phyloP scores from a whole-genome alignment of 495 filamentous ascomycete species.

The Hypoxylon intermedium region DNA sequence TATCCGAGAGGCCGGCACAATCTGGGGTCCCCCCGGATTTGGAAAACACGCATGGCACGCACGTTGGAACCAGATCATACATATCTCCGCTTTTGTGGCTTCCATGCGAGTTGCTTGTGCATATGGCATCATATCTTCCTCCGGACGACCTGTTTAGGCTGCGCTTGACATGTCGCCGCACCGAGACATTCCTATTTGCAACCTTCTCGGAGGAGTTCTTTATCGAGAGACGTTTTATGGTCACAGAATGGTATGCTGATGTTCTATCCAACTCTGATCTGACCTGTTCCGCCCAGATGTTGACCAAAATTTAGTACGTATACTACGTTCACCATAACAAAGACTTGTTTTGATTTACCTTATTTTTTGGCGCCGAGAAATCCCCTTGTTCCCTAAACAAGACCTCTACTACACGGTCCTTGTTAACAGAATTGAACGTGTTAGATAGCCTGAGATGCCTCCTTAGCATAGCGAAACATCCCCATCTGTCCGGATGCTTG shows the following conservation, averaged over 20 bases:
- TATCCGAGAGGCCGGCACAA: conserved; percentile 2
- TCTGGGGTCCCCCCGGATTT: conserved; percentile 7
- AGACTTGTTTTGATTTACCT: no score
- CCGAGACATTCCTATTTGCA: conserved; percentile 47
- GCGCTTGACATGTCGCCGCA: conserved; percentile 46
- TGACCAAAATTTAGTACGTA: conserved; percentile 22
- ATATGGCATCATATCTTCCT: conserved; percentile 29
- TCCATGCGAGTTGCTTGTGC: conserved; percentile 35
- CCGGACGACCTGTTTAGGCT: conserved; percentile 38
- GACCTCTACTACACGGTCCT: no score
- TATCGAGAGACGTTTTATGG: conserved; percentile 52
- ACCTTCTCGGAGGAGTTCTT: conserved; percentile 53
- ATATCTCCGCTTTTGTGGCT: conserved; percentile 35
- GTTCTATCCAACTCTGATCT: background rate
- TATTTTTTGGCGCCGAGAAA: no score
- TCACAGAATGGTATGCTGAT: conserved; percentile 43
- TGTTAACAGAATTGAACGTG: no score
- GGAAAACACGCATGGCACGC: conserved; percentile 22
- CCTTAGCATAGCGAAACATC: conserved; percentile 39
- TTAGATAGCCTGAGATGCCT: conserved; percentile 34
- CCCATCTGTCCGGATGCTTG: conserved; percentile 40
- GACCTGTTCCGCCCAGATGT: background rate
- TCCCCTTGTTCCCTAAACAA: no score
- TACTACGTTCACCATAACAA: no score
- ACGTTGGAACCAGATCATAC: conserved; percentile 17